Evolutionary conservation across 768 basidiomycete genomes (phyloP).

Genomic region (Kwoniella heveanensis): DNA sequence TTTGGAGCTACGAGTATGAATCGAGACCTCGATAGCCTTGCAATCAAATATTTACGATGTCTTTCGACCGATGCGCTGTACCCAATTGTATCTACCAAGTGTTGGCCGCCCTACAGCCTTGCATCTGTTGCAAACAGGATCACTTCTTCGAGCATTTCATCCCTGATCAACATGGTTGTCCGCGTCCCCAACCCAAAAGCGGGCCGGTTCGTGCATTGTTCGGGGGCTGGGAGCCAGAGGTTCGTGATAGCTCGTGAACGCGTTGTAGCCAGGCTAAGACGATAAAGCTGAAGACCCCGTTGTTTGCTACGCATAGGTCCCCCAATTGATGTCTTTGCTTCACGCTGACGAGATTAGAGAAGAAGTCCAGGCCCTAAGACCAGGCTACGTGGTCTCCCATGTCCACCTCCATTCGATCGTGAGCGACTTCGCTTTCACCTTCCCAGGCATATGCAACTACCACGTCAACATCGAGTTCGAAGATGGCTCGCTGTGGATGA

Average conservation of each 20-base stretch:
- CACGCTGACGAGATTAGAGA: background rate
- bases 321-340: constrained; percentile 3
- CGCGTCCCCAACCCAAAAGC: no score
- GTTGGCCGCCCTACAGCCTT: background rate
- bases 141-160: constrained; percentile 4
- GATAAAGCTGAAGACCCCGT: no score
- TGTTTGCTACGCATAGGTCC: background rate
- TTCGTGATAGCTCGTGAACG: no score
- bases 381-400: background rate
- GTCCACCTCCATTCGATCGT: background rate
- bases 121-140: background rate
- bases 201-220: no score
- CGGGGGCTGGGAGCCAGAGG: constrained; percentile 5
- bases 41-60: no score
- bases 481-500: constrained; percentile 6
- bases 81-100: constrained; percentile 15
- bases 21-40: no score
- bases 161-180: background rate
- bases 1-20: no score
- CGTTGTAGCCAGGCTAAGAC: no score
- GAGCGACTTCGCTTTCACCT: background rate
- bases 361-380: constrained; percentile 4
- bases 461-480: constrained; percentile 15
- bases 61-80: constrained; percentile 1
- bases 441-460: constrained; percentile 1